Base-by-base conservation (phyloP, 2,329 filamentous ascomycete species). In the Pestalotiopsis fici region DNA sequence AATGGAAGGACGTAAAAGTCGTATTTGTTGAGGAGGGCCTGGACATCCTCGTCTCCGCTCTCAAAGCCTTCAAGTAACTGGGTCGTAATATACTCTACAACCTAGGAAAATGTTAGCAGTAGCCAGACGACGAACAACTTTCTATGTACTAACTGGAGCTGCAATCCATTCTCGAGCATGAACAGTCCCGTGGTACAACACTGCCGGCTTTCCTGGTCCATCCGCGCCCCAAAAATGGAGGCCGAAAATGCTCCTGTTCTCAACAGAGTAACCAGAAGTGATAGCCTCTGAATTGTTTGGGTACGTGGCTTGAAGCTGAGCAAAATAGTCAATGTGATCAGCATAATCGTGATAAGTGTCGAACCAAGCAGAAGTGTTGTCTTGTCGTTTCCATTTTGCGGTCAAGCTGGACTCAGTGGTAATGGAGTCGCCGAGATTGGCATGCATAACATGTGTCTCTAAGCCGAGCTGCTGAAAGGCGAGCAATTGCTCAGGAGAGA, bases 1-100 rank as follows among this genome's bases (percentile, higher is more conserved):
- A 87, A 78, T 1, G 85, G 85, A 64, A 87, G 78, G 71, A 89
- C 83, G 75, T 87, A 88, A 70, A 86, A 89, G 74, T 89, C 87
- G 71, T 87, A 89, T 50, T 81, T 84, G 74, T 89, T 81, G 43
- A 89, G 79, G 70, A 85, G 83, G 3, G 77, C 74, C 43, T 78
- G 80, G 4, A 83, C 76, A 3, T 77, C 72, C 1, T 77, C 71
- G 63, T 82, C 78, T 23, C 61, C 61, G 23, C 75, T 78, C 54
- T 72, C 73, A 69, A 85, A 85, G 25, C 81, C 81, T 47, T 62
- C 28, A 4, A 64, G 23, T 62, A 87, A 77, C 28, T 81, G 78
- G 68, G 82, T 82, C 15, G 83, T 78, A 39, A 87, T 75, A 71
- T 86, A 87, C 71, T 87, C 85, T 35, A 81, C 78, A 11, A 79